Evolutionary conservation across 2,329 filamentous ascomycete genomes (phyloP).

Genomic region (Cercospora sp.): DNA sequence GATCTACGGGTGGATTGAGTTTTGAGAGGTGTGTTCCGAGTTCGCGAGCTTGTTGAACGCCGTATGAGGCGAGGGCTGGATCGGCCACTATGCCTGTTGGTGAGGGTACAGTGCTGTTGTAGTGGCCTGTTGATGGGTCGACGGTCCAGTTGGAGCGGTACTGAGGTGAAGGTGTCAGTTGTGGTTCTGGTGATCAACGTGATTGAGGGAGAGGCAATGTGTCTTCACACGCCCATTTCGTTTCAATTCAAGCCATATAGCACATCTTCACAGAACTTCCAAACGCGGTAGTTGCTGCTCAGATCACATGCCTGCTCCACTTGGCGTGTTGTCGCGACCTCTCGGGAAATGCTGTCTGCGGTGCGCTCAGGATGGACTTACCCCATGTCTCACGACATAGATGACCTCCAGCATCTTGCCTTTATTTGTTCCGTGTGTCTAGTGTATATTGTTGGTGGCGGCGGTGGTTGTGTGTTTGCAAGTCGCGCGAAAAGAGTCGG

Average conservation of each 20-base stretch:
- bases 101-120: slow-evolving; percentile 69
- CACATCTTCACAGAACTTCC: neutral
- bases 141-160: slow-evolving; percentile 91
- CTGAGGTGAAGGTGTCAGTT: slow-evolving; percentile 49
- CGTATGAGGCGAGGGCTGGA: slow-evolving; percentile 82
- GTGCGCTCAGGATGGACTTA: slow-evolving; percentile 40
- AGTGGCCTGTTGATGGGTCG: slow-evolving; percentile 75
- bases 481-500: slow-evolving; percentile 2
- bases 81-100: slow-evolving; percentile 88
- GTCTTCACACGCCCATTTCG: neutral
- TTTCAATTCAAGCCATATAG: neutral
- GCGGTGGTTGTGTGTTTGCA: neutral
- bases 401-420: slow-evolving; percentile 48
- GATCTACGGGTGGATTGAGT: slow-evolving; percentile 67
- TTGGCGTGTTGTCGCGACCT: neutral
- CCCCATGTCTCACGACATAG: slow-evolving; percentile 53
- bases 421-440: neutral
- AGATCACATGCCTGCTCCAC: slow-evolving; percentile 6
- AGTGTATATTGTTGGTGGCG: neutral
- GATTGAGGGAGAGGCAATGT: neutral
- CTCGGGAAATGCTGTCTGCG: neutral
- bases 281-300: slow-evolving; percentile 7
- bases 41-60: slow-evolving; percentile 78
- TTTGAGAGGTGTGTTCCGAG: slow-evolving; percentile 65
- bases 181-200: neutral